Evolutionary conservation across 2,329 filamentous ascomycete species (phyloP).

Genomic region (Simplicillium aogashimaense): DNA sequence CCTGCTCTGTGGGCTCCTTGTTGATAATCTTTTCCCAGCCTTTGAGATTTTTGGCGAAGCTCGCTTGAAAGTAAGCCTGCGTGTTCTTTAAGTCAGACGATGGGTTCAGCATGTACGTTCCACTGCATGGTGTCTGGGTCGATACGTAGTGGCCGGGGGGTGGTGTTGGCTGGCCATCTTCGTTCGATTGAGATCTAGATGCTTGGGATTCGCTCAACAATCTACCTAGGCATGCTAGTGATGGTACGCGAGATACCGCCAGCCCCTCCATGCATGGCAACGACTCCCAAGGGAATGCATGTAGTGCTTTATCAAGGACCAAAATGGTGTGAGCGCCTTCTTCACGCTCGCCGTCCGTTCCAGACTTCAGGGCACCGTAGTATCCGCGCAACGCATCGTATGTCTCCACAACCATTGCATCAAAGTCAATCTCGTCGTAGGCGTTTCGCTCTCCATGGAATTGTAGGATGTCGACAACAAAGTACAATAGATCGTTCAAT

Average conservation of each 20-base stretch:
- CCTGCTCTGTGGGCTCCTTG: slow-evolving; percentile 62
- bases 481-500: slow-evolving; percentile 88
- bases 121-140: slow-evolving; percentile 23
- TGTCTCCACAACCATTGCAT: slow-evolving; percentile 79
- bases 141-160: slow-evolving; percentile 43
- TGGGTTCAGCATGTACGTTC: slow-evolving; percentile 83
- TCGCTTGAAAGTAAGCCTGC: slow-evolving; percentile 59
- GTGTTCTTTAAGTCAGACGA: slow-evolving; percentile 75
- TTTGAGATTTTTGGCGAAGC: slow-evolving; percentile 53
- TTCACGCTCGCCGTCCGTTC: slow-evolving; percentile 23
- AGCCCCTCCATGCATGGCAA: slow-evolving; percentile 72
- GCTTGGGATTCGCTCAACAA: slow-evolving; percentile 48
- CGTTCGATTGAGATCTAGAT: slow-evolving; percentile 5
- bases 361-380: slow-evolving; percentile 40
- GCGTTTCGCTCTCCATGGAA: slow-evolving; percentile 95
- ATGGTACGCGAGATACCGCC: slow-evolving; percentile 81
- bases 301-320: slow-evolving; percentile 82
- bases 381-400: slow-evolving; percentile 77
- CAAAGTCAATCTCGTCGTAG: slow-evolving; percentile 96
- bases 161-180: neutral
- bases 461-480: slow-evolving; percentile 90
- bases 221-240: slow-evolving; percentile 70
- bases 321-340: slow-evolving; percentile 65
- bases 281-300: slow-evolving; percentile 93
- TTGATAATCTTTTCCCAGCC: slow-evolving; percentile 64